Conservation (phyloP, 2,329 filamentous ascomycete species). For the Trichoderma aggressivum region DNA sequence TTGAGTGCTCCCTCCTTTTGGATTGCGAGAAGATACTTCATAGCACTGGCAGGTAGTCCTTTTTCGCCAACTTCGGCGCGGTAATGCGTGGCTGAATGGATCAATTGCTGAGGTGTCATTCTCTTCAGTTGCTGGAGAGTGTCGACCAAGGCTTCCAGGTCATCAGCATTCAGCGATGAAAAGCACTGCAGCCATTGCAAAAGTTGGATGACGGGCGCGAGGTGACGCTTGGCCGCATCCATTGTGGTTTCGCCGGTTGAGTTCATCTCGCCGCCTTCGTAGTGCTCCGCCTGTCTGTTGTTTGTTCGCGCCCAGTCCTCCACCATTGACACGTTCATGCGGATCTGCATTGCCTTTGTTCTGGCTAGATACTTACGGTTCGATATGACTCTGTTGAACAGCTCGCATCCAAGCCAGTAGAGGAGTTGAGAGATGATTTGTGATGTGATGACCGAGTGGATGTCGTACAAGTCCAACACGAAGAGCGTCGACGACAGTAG, state of each 20-base stretch:
- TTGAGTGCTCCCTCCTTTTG: slow-evolving; percentile 69
- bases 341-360: slow-evolving; percentile 99
- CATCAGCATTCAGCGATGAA: slow-evolving; percentile 80
- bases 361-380: slow-evolving; percentile 90
- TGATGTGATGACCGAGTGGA: slow-evolving; percentile 91
- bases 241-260: slow-evolving; percentile 83
- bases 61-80: slow-evolving; percentile 94
- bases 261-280: slow-evolving; percentile 84
- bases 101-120: slow-evolving; percentile 80
- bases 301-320: slow-evolving; percentile 96
- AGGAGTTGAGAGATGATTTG: slow-evolving; percentile 90
- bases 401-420: slow-evolving; percentile 93
- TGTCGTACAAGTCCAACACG: slow-evolving; percentile 96
- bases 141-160: slow-evolving; percentile 80
- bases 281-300: slow-evolving; percentile 92
- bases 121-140: slow-evolving; percentile 86
- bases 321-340: slow-evolving; percentile 93
- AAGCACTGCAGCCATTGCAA: slow-evolving; percentile 98
- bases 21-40: slow-evolving; percentile 78
- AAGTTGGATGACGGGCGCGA: slow-evolving; percentile 87
- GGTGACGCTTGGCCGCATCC: slow-evolving; percentile 77
- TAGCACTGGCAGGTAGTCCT: slow-evolving; percentile 78
- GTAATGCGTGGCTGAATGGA: slow-evolving; percentile 91
- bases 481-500: slow-evolving; percentile 93
- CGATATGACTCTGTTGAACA: slow-evolving; percentile 97